Conservation (phyloP, 2,329 filamentous ascomycete genomes). For the Paracoccidioides lutzii region DNA sequence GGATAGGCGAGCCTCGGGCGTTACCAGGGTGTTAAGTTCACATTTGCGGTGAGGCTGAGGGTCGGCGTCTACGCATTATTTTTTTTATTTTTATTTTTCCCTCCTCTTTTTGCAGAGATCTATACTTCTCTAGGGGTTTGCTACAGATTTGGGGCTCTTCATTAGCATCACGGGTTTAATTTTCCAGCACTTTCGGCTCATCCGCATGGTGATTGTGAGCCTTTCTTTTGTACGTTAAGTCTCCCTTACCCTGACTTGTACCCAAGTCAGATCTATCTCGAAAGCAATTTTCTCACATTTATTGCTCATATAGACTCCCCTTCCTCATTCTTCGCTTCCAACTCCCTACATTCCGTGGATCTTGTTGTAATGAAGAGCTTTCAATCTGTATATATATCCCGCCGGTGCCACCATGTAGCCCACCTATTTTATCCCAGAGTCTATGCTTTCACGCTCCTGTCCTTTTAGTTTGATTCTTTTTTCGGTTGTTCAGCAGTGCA, state of each 20-base stretch:
- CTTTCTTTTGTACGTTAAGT: constrained; percentile 36
- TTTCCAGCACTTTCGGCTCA: constrained; percentile 23
- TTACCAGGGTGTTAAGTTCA: constrained; percentile 18
- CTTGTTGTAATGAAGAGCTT: constrained; percentile 15
- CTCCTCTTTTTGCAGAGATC: constrained; percentile 20
- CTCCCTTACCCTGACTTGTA: constrained; percentile 34
- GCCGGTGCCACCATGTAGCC: constrained; percentile 10
- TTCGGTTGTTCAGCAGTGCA: constrained; percentile 8
- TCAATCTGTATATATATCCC: constrained; percentile 7
- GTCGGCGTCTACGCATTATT: constrained; percentile 24
- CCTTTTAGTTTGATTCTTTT: constrained; percentile 10
- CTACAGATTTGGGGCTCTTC: constrained; percentile 19
- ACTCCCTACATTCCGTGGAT: constrained; percentile 9
- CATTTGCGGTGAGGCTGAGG: constrained; percentile 15
- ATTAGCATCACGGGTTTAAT: constrained; percentile 24
- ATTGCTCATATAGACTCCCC: constrained; percentile 30
- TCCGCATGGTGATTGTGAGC: constrained; percentile 24
- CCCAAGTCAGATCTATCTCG: constrained; percentile 30
- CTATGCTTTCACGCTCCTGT: constrained; percentile 10
- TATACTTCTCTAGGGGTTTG: constrained; percentile 21
- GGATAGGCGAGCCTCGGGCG: constrained; percentile 26
- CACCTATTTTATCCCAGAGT: constrained; percentile 8
- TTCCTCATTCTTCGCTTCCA: constrained; percentile 11
- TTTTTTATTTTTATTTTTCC: constrained; percentile 11
- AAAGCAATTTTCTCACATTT: constrained; percentile 35